A percentile compares a stretch with the other conserved stretches of the same genome.
These are phyloP conservation scores for Scenedesmus sp. DNA, from an alignment of 163 green algal species.

Conservation along the genomic window DNA sequence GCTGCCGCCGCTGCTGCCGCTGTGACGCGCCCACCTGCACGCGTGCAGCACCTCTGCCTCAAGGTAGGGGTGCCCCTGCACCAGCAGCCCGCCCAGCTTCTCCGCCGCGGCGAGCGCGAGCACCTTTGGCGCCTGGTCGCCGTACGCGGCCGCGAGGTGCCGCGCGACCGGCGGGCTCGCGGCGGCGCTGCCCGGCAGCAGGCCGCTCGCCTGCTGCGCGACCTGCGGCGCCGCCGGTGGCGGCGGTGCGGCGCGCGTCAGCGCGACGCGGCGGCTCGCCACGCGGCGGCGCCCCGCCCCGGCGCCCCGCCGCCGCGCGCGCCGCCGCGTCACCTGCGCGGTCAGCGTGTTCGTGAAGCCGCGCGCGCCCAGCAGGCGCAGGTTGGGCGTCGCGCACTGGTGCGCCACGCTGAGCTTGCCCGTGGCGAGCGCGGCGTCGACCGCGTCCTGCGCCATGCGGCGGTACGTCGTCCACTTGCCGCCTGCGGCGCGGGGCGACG, in stretches of 20 bases:
- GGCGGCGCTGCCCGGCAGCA: slow-evolving; percentile 65
- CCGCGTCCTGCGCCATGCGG: slow-evolving; percentile 88
- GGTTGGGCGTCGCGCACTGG: slow-evolving; percentile 58
- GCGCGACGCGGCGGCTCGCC: not conserved
- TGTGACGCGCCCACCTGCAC: slow-evolving; percentile 3
- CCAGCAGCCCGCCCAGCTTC: slow-evolving; percentile 78
- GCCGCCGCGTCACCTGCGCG: slow-evolving; percentile 39
- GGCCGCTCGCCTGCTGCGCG: slow-evolving; percentile 44
- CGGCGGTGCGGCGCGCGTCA: no score
- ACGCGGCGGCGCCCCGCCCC: not conserved
- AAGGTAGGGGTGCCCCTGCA: slow-evolving; percentile 87
- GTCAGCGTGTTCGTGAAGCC: slow-evolving; percentile 46
- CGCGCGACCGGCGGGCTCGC: slow-evolving; percentile 75
- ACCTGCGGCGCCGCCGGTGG: slow-evolving; percentile 24
- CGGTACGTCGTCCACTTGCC: slow-evolving; percentile 99
- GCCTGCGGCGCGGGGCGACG: slow-evolving; percentile 60
- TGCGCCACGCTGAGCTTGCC: slow-evolving; percentile 44
- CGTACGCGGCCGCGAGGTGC: slow-evolving; percentile 88
- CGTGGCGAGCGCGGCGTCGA: slow-evolving; percentile 74
- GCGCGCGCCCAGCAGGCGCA: slow-evolving; percentile 60
- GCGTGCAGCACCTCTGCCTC: slow-evolving; percentile 95
- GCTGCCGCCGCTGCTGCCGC: not conserved
- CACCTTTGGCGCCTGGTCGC: slow-evolving; percentile 80
- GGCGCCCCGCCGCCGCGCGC: no score
- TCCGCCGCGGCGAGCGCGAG: slow-evolving; percentile 66